phyloP scores from a whole-genome alignment of 1,284 basidiomycete genomes.

The Psilocybe mexicana region DNA sequence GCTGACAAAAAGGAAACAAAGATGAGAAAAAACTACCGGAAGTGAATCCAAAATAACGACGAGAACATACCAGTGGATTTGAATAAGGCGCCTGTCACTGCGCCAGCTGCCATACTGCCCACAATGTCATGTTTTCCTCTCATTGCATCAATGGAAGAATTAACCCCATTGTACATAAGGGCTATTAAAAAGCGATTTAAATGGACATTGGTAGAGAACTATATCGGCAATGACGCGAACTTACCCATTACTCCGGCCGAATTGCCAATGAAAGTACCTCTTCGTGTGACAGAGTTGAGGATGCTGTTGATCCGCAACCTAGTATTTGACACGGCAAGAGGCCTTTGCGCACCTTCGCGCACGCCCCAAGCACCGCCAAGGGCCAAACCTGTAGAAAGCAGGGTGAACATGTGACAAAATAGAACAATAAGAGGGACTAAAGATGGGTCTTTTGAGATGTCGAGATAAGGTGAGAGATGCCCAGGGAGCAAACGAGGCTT shows the following conservation, averaged over 20 bases:
- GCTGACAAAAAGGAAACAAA: slow-evolving; percentile 58
- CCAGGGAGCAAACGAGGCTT: slow-evolving; percentile 47
- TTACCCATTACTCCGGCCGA: slow-evolving; percentile 95
- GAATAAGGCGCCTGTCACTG: slow-evolving; percentile 87
- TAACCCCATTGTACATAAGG: slow-evolving; percentile 94
- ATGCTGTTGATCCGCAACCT: slow-evolving; percentile 95
- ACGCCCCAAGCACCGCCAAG: slow-evolving; percentile 95
- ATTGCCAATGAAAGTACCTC: slow-evolving; percentile 98
- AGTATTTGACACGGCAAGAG: slow-evolving; percentile 80
- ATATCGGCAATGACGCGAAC: slow-evolving; percentile 40
- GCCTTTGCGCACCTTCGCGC: slow-evolving; percentile 89
- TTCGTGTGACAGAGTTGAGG: slow-evolving; percentile 93
- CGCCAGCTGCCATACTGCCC: slow-evolving; percentile 93
- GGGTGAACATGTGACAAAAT: slow-evolving; percentile 69
- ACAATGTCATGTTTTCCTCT: slow-evolving; percentile 91
- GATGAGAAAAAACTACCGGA: slow-evolving; percentile 27
- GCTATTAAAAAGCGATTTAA: slow-evolving; percentile 52
- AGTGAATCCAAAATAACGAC: slow-evolving; percentile 26
- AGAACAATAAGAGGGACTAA: slow-evolving; percentile 73
- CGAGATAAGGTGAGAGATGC: slow-evolving; percentile 70
- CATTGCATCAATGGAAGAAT: slow-evolving; percentile 88
- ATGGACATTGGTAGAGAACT: slow-evolving; percentile 26
- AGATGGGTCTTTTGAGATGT: slow-evolving; percentile 49
- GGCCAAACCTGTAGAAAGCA: slow-evolving; percentile 76
- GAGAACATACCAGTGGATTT: slow-evolving; percentile 85